Evolutionary conservation across 495 filamentous ascomycete species (phyloP).

Genomic region (Trichoderma reesei): DNA sequence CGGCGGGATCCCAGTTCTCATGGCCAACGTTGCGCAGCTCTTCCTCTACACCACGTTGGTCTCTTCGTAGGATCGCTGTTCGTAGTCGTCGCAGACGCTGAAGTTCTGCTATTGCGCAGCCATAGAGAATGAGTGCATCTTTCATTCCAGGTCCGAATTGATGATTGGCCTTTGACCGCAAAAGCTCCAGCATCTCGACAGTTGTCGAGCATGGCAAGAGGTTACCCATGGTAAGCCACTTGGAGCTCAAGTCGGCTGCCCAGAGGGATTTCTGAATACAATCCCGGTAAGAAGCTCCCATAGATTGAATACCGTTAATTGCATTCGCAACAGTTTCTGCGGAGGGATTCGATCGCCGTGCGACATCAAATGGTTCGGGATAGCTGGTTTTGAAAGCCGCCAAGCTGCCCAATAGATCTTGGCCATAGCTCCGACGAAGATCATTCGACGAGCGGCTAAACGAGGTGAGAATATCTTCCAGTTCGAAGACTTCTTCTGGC

Average conservation of each 20-base stretch:
- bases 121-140: conserved; percentile 34
- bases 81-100: conserved; percentile 31
- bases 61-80: conserved; percentile 4
- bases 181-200: conserved; percentile 39
- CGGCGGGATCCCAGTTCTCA: conserved; percentile 37
- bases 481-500: no score
- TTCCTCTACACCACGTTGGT: conserved; percentile 15
- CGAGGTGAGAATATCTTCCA: no score
- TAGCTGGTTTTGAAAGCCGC: no score
- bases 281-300: no score
- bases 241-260: conserved; percentile 10
- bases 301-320: no score
- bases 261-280: no score
- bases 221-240: conserved; percentile 39
- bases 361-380: no score
- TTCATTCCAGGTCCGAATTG: conserved; percentile 34
- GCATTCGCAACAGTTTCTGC: no score
- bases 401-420: no score
- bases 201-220: conserved; percentile 47
- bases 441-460: no score
- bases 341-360: no score
- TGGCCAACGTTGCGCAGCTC: conserved; percentile 41
- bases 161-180: conserved; percentile 31
- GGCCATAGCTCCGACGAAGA: no score
- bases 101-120: conserved; percentile 29